Conservation (phyloP, 352 stramenopile species). For the Globisporangium carolinianum region DNA sequence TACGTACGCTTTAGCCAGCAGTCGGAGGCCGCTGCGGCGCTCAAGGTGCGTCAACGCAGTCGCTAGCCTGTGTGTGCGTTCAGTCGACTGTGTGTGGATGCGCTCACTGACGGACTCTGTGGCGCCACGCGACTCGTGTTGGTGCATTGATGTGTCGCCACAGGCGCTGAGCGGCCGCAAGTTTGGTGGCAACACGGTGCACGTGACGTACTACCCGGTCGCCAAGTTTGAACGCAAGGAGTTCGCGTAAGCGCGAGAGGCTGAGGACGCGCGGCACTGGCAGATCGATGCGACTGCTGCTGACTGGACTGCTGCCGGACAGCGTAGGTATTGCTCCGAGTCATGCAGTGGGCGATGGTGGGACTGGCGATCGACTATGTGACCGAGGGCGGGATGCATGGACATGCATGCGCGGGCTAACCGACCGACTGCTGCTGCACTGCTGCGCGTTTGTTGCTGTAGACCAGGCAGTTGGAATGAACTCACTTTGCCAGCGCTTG, state of each 20-base stretch:
- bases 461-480: too few species aligned
- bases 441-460: too few species aligned
- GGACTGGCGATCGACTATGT: too few species aligned
- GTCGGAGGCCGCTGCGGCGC: constrained; percentile 44
- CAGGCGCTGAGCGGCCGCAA: constrained; percentile 80
- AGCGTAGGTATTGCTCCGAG: too few species aligned
- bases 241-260: constrained; percentile 29
- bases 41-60: constrained; percentile 44
- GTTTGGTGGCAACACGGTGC: constrained; percentile 82
- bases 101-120: background rate
- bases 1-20: constrained; percentile 71
- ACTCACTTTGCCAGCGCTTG: too few species aligned
- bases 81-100: background rate
- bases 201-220: constrained; percentile 70
- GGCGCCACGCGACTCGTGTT: background rate
- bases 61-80: background rate
- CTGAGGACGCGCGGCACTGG: background rate
- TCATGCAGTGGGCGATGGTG: too few species aligned
- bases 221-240: constrained; percentile 67
- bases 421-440: too few species aligned
- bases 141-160: too few species aligned
- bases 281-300: too few species aligned
- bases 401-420: too few species aligned
- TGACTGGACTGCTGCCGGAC: constrained; percentile 4
- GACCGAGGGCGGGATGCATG: too few species aligned